A percentile compares a stretch with the other conserved stretches of the same genome.
phyloP scores from a whole-genome alignment of 73 alveolate genomes.

The Paramecium primaurelia region DNA sequence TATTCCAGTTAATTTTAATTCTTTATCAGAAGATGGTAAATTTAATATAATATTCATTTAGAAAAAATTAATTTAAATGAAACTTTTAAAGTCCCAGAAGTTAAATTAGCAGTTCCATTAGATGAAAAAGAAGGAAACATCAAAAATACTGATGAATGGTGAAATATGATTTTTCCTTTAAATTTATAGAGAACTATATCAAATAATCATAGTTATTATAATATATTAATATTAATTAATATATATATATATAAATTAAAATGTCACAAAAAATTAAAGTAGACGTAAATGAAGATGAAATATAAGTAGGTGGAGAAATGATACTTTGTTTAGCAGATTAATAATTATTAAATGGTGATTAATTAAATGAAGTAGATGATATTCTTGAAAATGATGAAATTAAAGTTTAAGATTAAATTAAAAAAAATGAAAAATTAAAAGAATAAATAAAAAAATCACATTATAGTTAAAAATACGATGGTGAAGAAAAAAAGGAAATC shows the following conservation, averaged over 20 bases:
- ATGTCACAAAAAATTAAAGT: background rate
- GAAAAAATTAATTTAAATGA: background rate
- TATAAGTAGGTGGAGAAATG: background rate
- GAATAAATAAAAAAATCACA: background rate
- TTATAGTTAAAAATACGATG: background rate
- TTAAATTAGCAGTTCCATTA: background rate
- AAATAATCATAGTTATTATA: background rate
- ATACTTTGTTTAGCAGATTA: conserved; percentile 21
- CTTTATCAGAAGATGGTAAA: background rate
- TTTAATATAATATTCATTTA: background rate
- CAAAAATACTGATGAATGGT: conserved; percentile 12
- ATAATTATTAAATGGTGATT: background rate
- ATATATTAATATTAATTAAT: background rate
- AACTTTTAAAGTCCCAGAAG: background rate
- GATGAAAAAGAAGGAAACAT: conserved; percentile 29
- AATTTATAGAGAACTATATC: background rate
- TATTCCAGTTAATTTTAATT: background rate
- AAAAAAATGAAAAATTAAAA: background rate
- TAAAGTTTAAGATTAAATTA: background rate
- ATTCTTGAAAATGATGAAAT: background rate
- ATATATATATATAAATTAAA: background rate
- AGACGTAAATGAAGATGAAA: conserved; percentile 33
- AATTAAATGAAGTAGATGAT: conserved; percentile 13
- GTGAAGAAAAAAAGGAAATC: background rate
- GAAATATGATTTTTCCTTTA: background rate